These are phyloP conservation scores for Coprinopsis cinerea DNA, from an alignment of 768 basidiomycete species.

Conservation along the genomic window DNA sequence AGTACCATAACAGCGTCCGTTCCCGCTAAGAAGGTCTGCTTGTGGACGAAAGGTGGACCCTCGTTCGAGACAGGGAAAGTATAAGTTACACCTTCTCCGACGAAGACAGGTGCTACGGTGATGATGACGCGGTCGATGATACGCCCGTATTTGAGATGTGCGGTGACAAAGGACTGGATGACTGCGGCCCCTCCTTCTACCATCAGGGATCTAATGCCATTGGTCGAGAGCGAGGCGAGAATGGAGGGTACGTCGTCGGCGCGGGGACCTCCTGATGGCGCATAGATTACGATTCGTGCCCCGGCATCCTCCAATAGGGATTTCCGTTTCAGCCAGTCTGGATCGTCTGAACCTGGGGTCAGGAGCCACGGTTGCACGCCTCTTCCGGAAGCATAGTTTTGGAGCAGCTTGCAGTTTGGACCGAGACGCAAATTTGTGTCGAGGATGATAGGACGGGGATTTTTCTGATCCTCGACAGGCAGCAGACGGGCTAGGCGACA, in stretches of 20 bases:
- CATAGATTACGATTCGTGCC: constrained; percentile 49
- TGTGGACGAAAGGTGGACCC: neutral
- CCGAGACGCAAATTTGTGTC: constrained; percentile 70
- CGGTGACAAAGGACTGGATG: constrained; percentile 63
- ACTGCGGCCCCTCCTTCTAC: constrained; percentile 90
- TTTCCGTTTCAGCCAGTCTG: constrained; percentile 28
- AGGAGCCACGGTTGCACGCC: constrained; percentile 76
- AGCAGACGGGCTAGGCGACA: constrained; percentile 47
- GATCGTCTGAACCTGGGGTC: constrained; percentile 11
- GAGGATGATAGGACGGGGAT: constrained; percentile 69
- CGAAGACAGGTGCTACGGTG: constrained; percentile 81
- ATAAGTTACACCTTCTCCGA: constrained; percentile 70
- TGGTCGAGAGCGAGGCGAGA: constrained; percentile 47
- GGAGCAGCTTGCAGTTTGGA: constrained; percentile 61
- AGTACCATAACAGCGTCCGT: no score
- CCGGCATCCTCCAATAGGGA: constrained; percentile 56
- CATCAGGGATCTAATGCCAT: constrained; percentile 74
- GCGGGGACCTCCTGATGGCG: constrained; percentile 24
- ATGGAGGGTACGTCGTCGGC: constrained; percentile 26
- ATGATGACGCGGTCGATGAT: constrained; percentile 72
- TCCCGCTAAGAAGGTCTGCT: constrained; percentile 2
- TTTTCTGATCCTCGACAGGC: constrained; percentile 33
- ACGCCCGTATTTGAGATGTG: constrained; percentile 16
- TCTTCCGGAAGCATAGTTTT: constrained; percentile 49
- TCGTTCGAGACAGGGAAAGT: neutral